phyloP scores from a whole-genome alignment of 2,329 filamentous ascomycete genomes.

The Exophiala dermatitidis region DNA sequence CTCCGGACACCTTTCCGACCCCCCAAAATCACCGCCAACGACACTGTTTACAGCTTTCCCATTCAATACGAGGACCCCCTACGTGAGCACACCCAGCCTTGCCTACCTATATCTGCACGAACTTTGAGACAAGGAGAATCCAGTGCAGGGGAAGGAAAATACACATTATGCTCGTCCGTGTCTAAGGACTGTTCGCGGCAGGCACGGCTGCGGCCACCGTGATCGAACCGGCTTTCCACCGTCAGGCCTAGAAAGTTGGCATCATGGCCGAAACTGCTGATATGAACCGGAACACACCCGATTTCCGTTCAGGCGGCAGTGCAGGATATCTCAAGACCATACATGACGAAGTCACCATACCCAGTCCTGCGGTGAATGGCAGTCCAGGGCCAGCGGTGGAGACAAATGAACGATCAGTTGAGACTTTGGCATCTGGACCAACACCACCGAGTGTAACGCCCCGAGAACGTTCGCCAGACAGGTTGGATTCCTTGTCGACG shows the following conservation, averaged over 20 bases:
- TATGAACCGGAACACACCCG: background rate
- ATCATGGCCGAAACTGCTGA: constrained; percentile 14
- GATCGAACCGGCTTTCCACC: constrained; percentile 1
- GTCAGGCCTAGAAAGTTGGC: background rate
- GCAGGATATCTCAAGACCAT: background rate
- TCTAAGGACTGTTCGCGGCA: constrained; percentile 1
- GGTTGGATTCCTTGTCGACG: constrained; percentile 7
- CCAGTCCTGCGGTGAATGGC: constrained; percentile 9
- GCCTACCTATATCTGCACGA: background rate
- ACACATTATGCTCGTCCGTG: constrained; percentile 5
- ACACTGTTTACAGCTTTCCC: background rate
- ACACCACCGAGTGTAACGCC: constrained; percentile 5
- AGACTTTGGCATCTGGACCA: background rate
- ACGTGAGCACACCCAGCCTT: constrained; percentile 4
- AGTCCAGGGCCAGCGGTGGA: constrained; percentile 16
- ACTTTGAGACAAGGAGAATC: background rate
- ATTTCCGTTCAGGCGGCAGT: background rate
- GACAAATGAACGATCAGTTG: constrained; percentile 1
- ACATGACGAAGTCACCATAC: constrained; percentile 3
- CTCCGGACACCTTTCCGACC: no score
- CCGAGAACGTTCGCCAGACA: constrained; percentile 15
- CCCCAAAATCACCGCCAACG: background rate
- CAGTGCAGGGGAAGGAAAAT: constrained; percentile 4
- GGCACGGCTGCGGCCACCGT: background rate
- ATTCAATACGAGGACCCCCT: constrained; percentile 7